These are phyloP conservation scores for Trichoderma polysporum DNA, from an alignment of 2,329 filamentous ascomycete species.

Conservation along the genomic window DNA sequence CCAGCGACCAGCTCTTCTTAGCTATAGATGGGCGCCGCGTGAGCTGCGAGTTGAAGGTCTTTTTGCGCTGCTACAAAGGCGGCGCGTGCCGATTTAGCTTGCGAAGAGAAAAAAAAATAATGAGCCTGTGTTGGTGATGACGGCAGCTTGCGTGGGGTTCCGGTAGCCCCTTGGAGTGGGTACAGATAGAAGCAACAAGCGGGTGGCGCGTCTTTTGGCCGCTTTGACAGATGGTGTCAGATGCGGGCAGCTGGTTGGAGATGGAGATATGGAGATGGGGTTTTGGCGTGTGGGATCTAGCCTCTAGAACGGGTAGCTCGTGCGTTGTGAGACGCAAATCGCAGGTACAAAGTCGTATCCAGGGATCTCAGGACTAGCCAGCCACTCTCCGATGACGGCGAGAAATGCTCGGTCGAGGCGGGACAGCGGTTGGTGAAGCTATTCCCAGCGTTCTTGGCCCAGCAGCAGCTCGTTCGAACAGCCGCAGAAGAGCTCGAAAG, in stretches of 20 bases:
- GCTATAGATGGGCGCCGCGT: constrained; percentile 32
- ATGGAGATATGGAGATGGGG: not conserved
- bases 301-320: not conserved
- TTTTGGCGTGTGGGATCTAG: not conserved
- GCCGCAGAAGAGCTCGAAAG: not conserved
- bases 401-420: no score
- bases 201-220: constrained; percentile 15
- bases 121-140: constrained; percentile 18
- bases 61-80: not conserved
- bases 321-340: not conserved
- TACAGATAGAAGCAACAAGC: constrained; percentile 1
- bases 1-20: constrained; percentile 31
- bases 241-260: not conserved
- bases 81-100: constrained; percentile 16
- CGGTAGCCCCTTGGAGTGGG: constrained; percentile 18
- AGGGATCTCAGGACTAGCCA: not conserved
- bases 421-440: not conserved
- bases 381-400: not conserved
- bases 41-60: not conserved
- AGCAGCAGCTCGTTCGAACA: not conserved
- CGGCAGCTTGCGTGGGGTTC: constrained; percentile 21
- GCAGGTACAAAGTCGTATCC: not conserved
- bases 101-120: constrained; percentile 13
- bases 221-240: constrained; percentile 6
- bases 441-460: not conserved